These are phyloP conservation scores for Eucalyptus tenuipes DNA, from an alignment of 345 rosid species.

Conservation along the genomic window DNA sequence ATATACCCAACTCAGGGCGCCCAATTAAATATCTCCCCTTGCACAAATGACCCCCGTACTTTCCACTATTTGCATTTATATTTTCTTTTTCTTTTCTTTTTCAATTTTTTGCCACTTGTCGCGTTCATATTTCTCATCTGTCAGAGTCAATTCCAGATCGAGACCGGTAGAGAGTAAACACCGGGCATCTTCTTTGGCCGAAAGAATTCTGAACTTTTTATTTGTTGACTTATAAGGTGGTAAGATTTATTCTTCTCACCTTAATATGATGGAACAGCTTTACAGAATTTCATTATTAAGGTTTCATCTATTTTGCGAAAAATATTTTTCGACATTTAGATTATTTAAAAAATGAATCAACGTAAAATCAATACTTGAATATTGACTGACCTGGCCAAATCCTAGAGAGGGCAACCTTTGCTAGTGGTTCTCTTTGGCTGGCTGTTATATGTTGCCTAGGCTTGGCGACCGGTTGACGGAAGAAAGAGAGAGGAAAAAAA, in stretches of 20 bases:
- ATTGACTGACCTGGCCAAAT: too few species aligned
- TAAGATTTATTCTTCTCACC: neutral
- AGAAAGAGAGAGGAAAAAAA: rapidly evolving
- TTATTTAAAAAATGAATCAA: neutral
- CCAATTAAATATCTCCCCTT: neutral
- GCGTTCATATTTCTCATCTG: neutral
- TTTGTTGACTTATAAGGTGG: neutral
- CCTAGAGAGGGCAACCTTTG: rapidly evolving
- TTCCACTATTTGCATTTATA: neutral
- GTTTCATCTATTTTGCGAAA: neutral
- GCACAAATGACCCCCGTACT: neutral
- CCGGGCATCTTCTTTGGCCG: neutral
- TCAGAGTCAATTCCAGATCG: neutral
- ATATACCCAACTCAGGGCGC: neutral
- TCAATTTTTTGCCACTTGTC: neutral
- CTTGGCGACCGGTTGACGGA: too few species aligned
- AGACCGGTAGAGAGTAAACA: neutral
- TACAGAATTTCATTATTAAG: neutral
- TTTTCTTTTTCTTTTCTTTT: neutral
- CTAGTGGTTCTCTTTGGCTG: rapidly evolving
- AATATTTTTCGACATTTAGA: neutral
- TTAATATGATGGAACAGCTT: neutral
- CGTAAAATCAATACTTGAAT: too few species aligned
- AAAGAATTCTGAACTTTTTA: neutral
- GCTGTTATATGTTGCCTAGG: rapidly evolving